Base-by-base conservation (phyloP, 306 rosid species). In the Vigna nakashimae region DNA sequence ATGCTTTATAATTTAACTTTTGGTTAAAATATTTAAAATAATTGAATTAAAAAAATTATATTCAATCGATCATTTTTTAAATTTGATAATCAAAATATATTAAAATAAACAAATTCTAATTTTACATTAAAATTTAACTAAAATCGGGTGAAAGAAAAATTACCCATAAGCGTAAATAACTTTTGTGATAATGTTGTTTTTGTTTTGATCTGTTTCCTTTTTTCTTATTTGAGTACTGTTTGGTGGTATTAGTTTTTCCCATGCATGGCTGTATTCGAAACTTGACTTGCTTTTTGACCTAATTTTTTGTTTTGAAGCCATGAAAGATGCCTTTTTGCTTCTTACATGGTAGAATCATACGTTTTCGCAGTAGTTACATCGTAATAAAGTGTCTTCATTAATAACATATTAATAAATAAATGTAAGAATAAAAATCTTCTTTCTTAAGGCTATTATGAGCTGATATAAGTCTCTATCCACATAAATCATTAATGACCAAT, bases 341-440 rank as follows among this genome's bases (percentile, higher is more conserved):
- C 46, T 2, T 16, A 38, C 36, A 62, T 12, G 14, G 30, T 52
- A 52, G 13, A 43, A 15, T 16, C 9, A 24, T 13, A 7, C 17
- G 58, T 5, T 50, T 14, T 51, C 17, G 3, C 1, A n/a, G 56
- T n/a, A 22, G 10, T 10, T 30, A 30, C 28, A 26, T 2, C 7
- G 7, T 11, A 24, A 57, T 57, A 57, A 58, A 58, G 65, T 58
- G 10, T 26, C 6, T 45, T 0, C 49, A 11, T 45, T 45, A 45
- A 10, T 45, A 42, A 40, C 9, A 9, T 9, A 9, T 1, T 45
- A 45, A 45, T 45, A 45, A 45, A 40, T 9, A 45, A 45, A 40
- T 9, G 69, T 74, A 57, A 16, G 69, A 58, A 73, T 42, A 10
- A 74, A 52, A 58, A 74, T 45, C 69, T 59, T 59, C 57, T 56